A percentile compares a stretch with the other conserved stretches of the same genome.
Evolutionary conservation across 2,329 filamentous ascomycete species (phyloP).

Genomic region (Sclerotinia sclerotiorum): DNA sequence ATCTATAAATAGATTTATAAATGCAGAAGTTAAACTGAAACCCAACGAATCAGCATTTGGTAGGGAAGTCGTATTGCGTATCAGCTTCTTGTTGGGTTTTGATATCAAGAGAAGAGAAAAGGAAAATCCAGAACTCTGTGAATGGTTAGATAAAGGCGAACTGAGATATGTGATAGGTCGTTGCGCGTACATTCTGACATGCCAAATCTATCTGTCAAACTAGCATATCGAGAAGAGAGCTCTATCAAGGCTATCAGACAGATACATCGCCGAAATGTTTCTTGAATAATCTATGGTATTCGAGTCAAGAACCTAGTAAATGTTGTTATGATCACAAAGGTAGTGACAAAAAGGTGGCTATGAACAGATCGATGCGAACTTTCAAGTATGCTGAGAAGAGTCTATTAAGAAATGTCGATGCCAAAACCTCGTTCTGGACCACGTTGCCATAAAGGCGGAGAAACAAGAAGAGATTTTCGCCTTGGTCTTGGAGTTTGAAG

Average conservation of each 20-base stretch:
- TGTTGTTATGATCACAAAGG: neutral
- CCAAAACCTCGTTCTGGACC: slow-evolving; percentile 5
- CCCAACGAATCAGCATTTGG: neutral
- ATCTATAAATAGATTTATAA: neutral
- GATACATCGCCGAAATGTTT: neutral
- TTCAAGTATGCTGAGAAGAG: neutral
- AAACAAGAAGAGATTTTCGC: slow-evolving; percentile 22
- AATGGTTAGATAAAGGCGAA: neutral
- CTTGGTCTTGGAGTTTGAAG: slow-evolving; percentile 15
- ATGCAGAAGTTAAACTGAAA: neutral
- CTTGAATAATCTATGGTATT: neutral
- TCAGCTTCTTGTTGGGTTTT: neutral
- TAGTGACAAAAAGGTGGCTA: neutral
- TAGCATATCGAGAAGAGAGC: neutral
- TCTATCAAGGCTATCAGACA: neutral
- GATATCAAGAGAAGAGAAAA: neutral
- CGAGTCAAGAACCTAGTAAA: no score
- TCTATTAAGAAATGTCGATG: neutral
- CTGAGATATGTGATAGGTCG: no score
- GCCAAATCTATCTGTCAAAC: neutral
- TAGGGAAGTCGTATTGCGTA: neutral
- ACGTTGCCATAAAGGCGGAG: slow-evolving; percentile 18
- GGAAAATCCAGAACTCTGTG: neutral
- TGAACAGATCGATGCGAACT: neutral
- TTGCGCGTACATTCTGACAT: neutral